Conservation (phyloP, 2,329 filamentous ascomycete species). For the Aspergillus candidus region DNA sequence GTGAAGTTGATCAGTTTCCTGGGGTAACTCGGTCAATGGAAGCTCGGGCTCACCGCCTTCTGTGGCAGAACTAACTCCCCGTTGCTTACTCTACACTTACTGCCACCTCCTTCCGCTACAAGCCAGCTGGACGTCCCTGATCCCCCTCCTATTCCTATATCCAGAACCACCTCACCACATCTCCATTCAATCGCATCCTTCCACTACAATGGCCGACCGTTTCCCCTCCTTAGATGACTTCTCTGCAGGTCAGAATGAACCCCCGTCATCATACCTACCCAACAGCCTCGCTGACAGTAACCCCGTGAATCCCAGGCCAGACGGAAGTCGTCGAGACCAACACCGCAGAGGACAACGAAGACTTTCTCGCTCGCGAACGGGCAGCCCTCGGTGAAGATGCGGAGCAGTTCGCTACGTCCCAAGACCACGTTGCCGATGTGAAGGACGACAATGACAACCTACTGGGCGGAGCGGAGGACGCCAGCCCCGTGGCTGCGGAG, state of each 20-base stretch:
- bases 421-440: slow-evolving; percentile 55
- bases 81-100: too few relatives aligned
- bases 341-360: slow-evolving; percentile 63
- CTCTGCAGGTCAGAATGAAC: slow-evolving; percentile 48
- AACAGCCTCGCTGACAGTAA: slow-evolving; percentile 22
- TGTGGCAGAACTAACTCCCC: slow-evolving; percentile 11
- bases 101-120: slow-evolving; percentile 4
- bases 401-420: slow-evolving; percentile 74
- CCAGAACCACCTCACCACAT: too few relatives aligned
- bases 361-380: slow-evolving; percentile 89
- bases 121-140: slow-evolving; percentile 13
- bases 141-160: too few relatives aligned
- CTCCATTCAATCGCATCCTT: not conserved
- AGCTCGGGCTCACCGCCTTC: slow-evolving; percentile 15
- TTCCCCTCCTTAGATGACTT: slow-evolving; percentile 77
- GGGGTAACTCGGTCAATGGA: not conserved
- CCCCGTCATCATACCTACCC: slow-evolving; percentile 12
- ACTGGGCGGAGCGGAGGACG: slow-evolving; percentile 53
- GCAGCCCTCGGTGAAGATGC: slow-evolving; percentile 89
- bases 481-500: slow-evolving; percentile 23
- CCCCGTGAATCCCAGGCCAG: slow-evolving; percentile 24
- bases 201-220: slow-evolving; percentile 61
- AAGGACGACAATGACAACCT: slow-evolving; percentile 64
- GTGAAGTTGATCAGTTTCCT: too few relatives aligned
- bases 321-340: slow-evolving; percentile 28